These are phyloP conservation scores for Saturnispora sanitii DNA, from an alignment of 805 yeast species.

Conservation along the genomic window DNA sequence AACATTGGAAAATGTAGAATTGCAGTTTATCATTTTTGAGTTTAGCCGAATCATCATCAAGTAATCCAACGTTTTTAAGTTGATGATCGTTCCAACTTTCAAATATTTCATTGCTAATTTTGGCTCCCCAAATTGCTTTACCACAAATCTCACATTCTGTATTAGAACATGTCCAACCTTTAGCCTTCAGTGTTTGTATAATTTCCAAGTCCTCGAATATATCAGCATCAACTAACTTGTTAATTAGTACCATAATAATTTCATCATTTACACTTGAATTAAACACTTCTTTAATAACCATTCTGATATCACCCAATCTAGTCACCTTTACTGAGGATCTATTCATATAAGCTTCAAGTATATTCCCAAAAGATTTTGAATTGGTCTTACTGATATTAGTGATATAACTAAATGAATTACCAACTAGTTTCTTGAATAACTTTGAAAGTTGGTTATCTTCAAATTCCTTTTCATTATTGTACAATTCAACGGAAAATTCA, in stretches of 20 bases:
- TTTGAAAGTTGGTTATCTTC: conserved; percentile 7
- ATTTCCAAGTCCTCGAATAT: conserved; percentile 37
- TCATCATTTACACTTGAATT: conserved; percentile 57
- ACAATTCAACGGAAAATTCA: conserved; percentile 29
- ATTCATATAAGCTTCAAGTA: conserved; percentile 46
- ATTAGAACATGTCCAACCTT: conserved; percentile 55
- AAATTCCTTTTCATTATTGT: conserved; percentile 9
- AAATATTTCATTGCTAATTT: conserved; percentile 38
- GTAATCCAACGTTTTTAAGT: conserved; percentile 9
- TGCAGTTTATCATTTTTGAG: conserved; percentile 17
- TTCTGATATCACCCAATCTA: conserved; percentile 49
- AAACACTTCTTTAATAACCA: conserved; percentile 52
- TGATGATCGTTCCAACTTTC: conserved; percentile 46
- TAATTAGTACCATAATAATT: conserved; percentile 40
- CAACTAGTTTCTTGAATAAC: conserved; percentile 31
- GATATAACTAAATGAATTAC: conserved; percentile 33
- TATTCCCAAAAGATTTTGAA: conserved; percentile 38
- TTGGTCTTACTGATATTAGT: conserved; percentile 24
- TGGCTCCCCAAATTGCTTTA: conserved; percentile 59
- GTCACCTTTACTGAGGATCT: conserved; percentile 38
- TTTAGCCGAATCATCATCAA: conserved; percentile 8
- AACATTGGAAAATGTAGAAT: conserved; percentile 50
- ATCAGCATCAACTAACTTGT: conserved; percentile 47
- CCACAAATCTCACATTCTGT: conserved; percentile 72
- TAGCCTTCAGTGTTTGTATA: conserved; percentile 32